A percentile compares a stretch with the other conserved stretches of the same genome.
phyloP scores from a whole-genome alignment of 2,329 filamentous ascomycete genomes.

The Coniella vitis region DNA sequence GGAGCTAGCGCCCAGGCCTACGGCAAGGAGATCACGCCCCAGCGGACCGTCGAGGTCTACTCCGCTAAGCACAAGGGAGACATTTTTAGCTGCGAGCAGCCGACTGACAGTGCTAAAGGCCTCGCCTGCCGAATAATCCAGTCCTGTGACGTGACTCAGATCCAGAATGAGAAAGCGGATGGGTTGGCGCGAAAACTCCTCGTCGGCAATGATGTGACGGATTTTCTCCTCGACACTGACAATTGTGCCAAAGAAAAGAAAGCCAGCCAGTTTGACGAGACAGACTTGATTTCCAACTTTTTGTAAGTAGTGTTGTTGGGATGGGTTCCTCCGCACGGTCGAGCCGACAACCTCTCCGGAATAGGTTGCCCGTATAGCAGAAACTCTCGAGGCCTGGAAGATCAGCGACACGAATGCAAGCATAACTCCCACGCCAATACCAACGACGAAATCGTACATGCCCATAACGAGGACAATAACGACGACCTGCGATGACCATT shows the following conservation, averaged over 20 bases:
- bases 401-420: constrained; percentile 88
- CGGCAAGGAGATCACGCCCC: constrained; percentile 71
- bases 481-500: constrained; percentile 49
- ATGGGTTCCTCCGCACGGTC: constrained; percentile 83
- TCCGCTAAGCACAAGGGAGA: constrained; percentile 77
- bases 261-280: constrained; percentile 86
- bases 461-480: constrained; percentile 94
- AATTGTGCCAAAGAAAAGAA: constrained; percentile 97
- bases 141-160: constrained; percentile 78
- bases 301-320: constrained; percentile 79
- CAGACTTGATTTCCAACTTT: constrained; percentile 83
- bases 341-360: constrained; percentile 84
- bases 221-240: constrained; percentile 91
- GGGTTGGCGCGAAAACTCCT: constrained; percentile 67
- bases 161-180: constrained; percentile 90
- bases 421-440: constrained; percentile 85
- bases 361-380: constrained; percentile 84
- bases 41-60: constrained; percentile 70
- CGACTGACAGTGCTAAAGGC: constrained; percentile 90
- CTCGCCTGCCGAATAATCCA: constrained; percentile 95
- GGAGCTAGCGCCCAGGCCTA: constrained; percentile 62
- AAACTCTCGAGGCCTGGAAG: constrained; percentile 82
- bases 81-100: constrained; percentile 67
- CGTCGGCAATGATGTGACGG: constrained; percentile 72
- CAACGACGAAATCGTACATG: constrained; percentile 90